Evolutionary conservation across 148 eudicot species (phyloP).

Genomic region (Chenopodium album): DNA sequence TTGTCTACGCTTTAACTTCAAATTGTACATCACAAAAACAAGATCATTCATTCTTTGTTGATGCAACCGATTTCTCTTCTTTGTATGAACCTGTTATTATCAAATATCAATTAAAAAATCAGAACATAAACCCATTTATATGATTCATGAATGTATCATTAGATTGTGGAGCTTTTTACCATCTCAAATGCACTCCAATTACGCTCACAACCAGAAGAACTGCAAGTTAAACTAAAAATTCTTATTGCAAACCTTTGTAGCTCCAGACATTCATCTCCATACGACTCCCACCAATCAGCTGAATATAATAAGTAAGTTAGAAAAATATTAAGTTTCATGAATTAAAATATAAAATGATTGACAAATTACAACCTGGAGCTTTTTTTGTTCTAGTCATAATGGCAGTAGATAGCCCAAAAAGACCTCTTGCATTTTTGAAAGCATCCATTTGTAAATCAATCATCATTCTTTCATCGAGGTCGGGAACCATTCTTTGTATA

Average conservation of each 20-base stretch:
- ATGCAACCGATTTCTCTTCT: constrained; percentile 1
- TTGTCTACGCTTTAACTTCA: background rate
- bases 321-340: too few relatives aligned
- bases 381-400: too few relatives aligned
- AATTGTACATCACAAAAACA: constrained; percentile 16
- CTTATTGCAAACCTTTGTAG: constrained; percentile 17
- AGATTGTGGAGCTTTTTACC: background rate
- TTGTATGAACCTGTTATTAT: constrained; percentile 11
- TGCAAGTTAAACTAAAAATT: background rate
- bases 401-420: too few relatives aligned
- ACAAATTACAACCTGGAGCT: too few relatives aligned
- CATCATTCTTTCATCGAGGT: too few relatives aligned
- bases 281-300: background rate
- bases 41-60: constrained; percentile 1
- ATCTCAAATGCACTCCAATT: constrained; percentile 22
- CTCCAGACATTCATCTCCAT: constrained; percentile 14
- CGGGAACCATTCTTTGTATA: too few relatives aligned
- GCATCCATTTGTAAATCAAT: too few relatives aligned
- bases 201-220: background rate
- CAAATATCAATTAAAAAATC: background rate
- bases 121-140: too few relatives aligned
- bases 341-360: background rate
- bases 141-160: too few relatives aligned
- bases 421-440: too few relatives aligned
- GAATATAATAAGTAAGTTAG: background rate